A percentile compares a stretch with the other conserved stretches of the same genome.
phyloP scores from a whole-genome alignment of 2,329 filamentous ascomycete species.

The Ilyonectria mors-panacis region DNA sequence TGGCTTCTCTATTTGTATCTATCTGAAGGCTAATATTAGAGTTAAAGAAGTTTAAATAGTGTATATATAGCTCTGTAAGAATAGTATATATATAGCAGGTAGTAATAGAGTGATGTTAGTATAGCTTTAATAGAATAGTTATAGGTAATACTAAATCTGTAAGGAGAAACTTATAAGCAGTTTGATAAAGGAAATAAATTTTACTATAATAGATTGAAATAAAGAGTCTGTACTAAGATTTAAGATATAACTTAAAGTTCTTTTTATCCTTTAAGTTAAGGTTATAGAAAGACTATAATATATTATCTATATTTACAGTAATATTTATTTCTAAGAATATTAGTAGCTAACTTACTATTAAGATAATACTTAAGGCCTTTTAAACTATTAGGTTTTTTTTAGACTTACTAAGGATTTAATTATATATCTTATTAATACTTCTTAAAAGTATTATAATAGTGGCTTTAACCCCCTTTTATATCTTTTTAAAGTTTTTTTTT shows the following conservation, averaged over 20 bases:
- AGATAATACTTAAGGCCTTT: too few species aligned
- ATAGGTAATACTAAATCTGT: slow-evolving; percentile 5
- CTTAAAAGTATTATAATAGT: slow-evolving; percentile 44
- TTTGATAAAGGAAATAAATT: slow-evolving; percentile 41
- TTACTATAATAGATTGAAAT: slow-evolving; percentile 44
- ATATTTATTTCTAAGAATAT: too few species aligned
- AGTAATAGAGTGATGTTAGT: neutral
- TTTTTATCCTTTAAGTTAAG: slow-evolving; percentile 41
- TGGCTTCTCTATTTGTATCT: too few species aligned
- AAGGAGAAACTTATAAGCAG: slow-evolving; percentile 49
- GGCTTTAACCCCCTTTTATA: slow-evolving; percentile 30
- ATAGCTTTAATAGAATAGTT: neutral
- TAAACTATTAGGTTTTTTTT: too few species aligned
- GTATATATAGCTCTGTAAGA: too few species aligned
- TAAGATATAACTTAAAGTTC: slow-evolving; percentile 38
- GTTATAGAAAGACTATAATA: neutral
- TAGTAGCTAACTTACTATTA: too few species aligned
- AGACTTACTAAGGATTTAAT: too few species aligned
- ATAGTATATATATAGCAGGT: too few species aligned
- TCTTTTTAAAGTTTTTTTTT: slow-evolving; percentile 41
- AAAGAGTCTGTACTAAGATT: slow-evolving; percentile 49
- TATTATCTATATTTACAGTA: slow-evolving; percentile 34
- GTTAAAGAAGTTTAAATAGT: too few species aligned
- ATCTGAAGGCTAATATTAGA: too few species aligned
- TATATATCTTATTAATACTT: slow-evolving; percentile 42